Evolutionary conservation across 2,329 filamentous ascomycete species (phyloP).

Genomic region (Beauveria scarabaeidicola): DNA sequence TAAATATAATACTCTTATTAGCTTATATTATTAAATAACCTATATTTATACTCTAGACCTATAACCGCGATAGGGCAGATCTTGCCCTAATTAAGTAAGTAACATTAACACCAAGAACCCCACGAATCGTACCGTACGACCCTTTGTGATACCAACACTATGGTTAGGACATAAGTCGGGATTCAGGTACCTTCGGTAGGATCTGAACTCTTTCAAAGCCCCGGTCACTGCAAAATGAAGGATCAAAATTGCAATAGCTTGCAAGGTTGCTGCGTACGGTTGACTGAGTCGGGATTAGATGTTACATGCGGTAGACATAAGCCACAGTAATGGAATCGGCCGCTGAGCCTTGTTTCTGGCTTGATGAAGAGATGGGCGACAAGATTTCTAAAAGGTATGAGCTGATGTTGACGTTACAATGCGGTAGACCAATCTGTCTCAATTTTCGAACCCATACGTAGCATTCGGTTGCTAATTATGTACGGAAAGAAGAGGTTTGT

Average conservation of each 20-base stretch:
- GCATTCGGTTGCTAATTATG: neutral
- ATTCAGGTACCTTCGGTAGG: neutral
- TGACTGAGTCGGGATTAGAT: neutral
- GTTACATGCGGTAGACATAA: slow-evolving; percentile 1
- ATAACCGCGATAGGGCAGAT: too few relatives aligned
- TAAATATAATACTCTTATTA: too few relatives aligned
- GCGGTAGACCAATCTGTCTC: neutral
- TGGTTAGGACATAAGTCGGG: slow-evolving; percentile 9
- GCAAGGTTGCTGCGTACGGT: neutral
- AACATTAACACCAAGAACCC: too few relatives aligned
- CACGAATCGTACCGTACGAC: too few relatives aligned
- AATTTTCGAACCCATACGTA: neutral
- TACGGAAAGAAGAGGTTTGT: neutral
- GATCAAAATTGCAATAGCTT: neutral
- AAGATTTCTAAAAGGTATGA: neutral
- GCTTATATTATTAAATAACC: too few relatives aligned
- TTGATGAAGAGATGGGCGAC: neutral
- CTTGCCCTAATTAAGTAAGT: too few relatives aligned
- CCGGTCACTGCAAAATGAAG: too few relatives aligned
- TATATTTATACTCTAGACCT: too few relatives aligned
- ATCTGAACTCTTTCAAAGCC: neutral
- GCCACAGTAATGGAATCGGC: neutral
- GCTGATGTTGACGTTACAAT: neutral
- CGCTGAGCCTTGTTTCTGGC: neutral
- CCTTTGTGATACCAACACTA: too few relatives aligned